Conservation (phyloP, 495 filamentous ascomycete genomes). For the Sordaria brevicollis region DNA sequence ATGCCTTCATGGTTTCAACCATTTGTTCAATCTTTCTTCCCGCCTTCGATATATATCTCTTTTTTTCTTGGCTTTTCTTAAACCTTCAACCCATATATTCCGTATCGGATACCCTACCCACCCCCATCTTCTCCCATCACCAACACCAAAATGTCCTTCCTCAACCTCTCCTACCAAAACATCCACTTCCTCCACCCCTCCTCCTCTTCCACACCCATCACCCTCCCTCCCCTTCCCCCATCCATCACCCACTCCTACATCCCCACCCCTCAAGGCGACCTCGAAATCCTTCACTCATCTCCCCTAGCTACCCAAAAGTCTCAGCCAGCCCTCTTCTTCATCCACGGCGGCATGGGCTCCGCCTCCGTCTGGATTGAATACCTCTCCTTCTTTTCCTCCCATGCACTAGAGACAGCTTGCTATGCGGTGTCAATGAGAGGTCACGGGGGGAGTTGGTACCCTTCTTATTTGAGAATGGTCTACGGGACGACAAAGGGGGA, state of each 20-base stretch:
- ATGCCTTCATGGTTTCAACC: too few species aligned
- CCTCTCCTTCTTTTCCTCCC: conserved; percentile 28
- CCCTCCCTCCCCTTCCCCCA: conserved; percentile 18
- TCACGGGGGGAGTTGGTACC: conserved; percentile 40
- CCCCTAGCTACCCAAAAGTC: neutral
- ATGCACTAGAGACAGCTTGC: conserved; percentile 23
- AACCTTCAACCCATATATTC: neutral
- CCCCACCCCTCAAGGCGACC: conserved; percentile 23
- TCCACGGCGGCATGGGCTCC: conserved; percentile 38
- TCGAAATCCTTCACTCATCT: conserved; percentile 28
- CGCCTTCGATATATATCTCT: neutral
- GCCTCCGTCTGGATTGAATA: conserved; percentile 39
- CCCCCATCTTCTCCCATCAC: neutral
- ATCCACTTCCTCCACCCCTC: conserved; percentile 16
- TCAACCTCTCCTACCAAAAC: conserved; percentile 18
- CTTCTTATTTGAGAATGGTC: conserved; percentile 27
- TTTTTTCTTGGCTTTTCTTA: too few species aligned
- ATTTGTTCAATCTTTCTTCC: too few species aligned
- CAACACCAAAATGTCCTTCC: neutral
- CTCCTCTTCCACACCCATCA: neutral
- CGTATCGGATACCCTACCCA: neutral
- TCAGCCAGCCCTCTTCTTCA: conserved; percentile 25
- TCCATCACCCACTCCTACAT: conserved; percentile 22
- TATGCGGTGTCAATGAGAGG: conserved; percentile 41
- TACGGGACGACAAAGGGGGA: conserved; percentile 24